Conservation (phyloP, 2,329 filamentous ascomycete species). For the Trichocomaceae sp. region DNA sequence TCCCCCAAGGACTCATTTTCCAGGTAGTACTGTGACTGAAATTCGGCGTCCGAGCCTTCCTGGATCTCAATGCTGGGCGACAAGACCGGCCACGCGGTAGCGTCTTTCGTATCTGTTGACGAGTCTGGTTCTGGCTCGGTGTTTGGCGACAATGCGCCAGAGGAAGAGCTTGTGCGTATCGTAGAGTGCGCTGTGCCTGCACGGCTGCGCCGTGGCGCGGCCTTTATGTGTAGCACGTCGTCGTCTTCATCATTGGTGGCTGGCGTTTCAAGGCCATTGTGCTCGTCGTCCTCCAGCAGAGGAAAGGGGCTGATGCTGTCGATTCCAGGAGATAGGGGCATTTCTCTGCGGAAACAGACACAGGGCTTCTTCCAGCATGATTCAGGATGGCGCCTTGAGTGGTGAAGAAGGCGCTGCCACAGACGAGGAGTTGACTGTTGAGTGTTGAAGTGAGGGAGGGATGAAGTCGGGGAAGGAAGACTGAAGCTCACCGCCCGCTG, state of each 20-base stretch:
- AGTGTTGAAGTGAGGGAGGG: no score
- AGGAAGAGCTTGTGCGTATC: not conserved
- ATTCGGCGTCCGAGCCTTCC: slow-evolving; percentile 16
- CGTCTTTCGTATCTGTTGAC: not conserved
- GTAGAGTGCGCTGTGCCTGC: slow-evolving; percentile 4
- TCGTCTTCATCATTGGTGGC: slow-evolving; percentile 3
- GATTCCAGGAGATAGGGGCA: slow-evolving; percentile 12
- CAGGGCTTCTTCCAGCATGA: slow-evolving; percentile 1
- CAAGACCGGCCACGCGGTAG: not conserved
- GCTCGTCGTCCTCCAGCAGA: slow-evolving; percentile 8
- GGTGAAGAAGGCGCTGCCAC: no score
- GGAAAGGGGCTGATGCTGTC: slow-evolving; percentile 12
- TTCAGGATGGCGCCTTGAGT: no score
- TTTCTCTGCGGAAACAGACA: not conserved
- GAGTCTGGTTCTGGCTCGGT: not conserved
- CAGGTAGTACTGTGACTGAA: slow-evolving; percentile 41
- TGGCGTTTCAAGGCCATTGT: not conserved
- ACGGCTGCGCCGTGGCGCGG: slow-evolving; percentile 1
- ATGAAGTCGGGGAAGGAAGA: not conserved
- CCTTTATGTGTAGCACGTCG: slow-evolving; percentile 10
- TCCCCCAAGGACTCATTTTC: slow-evolving; percentile 34
- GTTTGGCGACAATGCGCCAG: not conserved
- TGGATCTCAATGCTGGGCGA: slow-evolving; percentile 9
- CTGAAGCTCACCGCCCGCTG: slow-evolving; percentile 4
- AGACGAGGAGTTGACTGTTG: no score